phyloP scores from a whole-genome alignment of 768 basidiomycete genomes.

The Saitozyma podzolica region DNA sequence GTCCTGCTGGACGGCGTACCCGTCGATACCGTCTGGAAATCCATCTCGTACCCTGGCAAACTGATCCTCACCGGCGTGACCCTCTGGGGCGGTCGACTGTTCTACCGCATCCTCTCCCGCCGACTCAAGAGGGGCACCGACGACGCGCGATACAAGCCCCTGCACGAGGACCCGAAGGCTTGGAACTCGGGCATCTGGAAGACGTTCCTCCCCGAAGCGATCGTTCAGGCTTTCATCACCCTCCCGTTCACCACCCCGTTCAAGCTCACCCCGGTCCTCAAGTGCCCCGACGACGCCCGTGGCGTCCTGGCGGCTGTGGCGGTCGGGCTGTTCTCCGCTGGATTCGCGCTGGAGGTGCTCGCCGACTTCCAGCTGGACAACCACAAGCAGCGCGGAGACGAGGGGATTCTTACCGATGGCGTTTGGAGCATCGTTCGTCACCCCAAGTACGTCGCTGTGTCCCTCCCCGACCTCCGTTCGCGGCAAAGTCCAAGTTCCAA shows the following conservation, averaged over 20 bases:
- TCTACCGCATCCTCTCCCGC: constrained; percentile 17
- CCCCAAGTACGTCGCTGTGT: constrained; percentile 30
- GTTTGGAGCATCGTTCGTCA: constrained; percentile 45
- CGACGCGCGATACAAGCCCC: constrained; percentile 31
- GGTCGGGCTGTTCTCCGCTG: constrained; percentile 25
- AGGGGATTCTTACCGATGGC: constrained; percentile 16
- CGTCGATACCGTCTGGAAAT: constrained; percentile 11
- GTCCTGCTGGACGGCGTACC: constrained; percentile 11
- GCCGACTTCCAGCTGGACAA: constrained; percentile 30
- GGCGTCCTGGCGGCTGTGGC: constrained; percentile 18
- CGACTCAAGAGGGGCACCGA: constrained; percentile 20
- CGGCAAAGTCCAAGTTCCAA: neutral
- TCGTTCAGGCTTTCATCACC: constrained; percentile 36
- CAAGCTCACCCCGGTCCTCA: constrained; percentile 10
- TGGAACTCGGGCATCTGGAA: constrained; percentile 25
- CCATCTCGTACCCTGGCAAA: constrained; percentile 25
- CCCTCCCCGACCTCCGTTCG: neutral
- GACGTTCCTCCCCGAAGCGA: constrained; percentile 27
- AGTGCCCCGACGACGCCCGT: constrained; percentile 2
- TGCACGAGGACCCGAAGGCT: constrained; percentile 9
- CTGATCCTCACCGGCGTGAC: constrained; percentile 32
- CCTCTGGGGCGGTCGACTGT: constrained; percentile 24
- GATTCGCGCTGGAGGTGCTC: constrained; percentile 24
- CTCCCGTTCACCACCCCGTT: constrained; percentile 32
- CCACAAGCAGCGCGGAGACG: constrained; percentile 6